Evolutionary conservation across 2,329 filamentous ascomycete species (phyloP).

Genomic region (Rugonectria rugulosa): DNA sequence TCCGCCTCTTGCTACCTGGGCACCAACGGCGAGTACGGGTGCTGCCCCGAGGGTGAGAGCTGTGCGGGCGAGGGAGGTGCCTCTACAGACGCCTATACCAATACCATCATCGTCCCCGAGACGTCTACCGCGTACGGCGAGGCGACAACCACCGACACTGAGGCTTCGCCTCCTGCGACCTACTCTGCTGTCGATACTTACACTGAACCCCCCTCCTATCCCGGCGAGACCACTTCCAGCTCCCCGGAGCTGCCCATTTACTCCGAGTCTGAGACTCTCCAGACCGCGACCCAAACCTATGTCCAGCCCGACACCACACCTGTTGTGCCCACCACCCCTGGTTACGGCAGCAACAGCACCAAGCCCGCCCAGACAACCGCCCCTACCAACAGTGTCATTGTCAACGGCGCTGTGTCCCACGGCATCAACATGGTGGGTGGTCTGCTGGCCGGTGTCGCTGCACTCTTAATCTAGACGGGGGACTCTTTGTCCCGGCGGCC

Average conservation of each 20-base stretch:
- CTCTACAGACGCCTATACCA: constrained; percentile 22
- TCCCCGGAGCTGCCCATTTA: not conserved
- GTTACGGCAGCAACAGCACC: constrained; percentile 14
- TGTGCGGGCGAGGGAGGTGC: constrained; percentile 40
- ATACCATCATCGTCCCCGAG: constrained; percentile 20
- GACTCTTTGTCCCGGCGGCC: not conserved
- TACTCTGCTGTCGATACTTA: not conserved
- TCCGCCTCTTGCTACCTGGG: constrained; percentile 36
- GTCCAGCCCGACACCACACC: not conserved
- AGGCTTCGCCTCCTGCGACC: constrained; percentile 8
- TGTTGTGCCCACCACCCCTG: not conserved
- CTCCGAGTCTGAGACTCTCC: not conserved
- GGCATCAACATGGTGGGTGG: constrained; percentile 28
- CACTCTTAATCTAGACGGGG: constrained; percentile 26
- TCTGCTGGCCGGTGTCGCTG: constrained; percentile 32
- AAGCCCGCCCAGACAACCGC: constrained; percentile 8
- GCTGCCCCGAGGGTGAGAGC: constrained; percentile 39
- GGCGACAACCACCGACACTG: not conserved
- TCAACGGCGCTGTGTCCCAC: constrained; percentile 28
- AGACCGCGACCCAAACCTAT: constrained; percentile 7
- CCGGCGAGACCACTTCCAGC: not conserved
- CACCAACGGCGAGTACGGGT: constrained; percentile 38
- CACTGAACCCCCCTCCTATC: not conserved
- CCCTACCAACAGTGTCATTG: constrained; percentile 10
- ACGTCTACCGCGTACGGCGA: constrained; percentile 21